Evolutionary conservation across 2,329 filamentous ascomycete genomes (phyloP).

Genomic region (Fusarium newnesense): DNA sequence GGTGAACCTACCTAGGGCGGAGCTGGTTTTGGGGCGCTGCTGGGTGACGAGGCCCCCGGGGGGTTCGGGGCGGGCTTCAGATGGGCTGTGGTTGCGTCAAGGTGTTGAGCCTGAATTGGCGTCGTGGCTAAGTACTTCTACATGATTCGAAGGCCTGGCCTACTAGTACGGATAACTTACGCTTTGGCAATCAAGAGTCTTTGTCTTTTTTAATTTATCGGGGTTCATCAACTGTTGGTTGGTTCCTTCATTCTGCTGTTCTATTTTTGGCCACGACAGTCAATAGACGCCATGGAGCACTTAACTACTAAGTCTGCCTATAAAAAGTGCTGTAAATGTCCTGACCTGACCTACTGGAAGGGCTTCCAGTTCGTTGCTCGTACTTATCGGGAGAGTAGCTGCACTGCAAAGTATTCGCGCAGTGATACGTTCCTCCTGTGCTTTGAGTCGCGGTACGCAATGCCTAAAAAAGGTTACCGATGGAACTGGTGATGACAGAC

Average conservation of each 20-base stretch:
- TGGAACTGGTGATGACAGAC: conserved; percentile 11
- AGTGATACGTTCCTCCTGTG: neutral
- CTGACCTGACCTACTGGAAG: neutral
- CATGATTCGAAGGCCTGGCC: neutral
- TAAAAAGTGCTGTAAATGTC: neutral
- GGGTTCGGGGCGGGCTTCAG: conserved; percentile 23
- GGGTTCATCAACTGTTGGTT: neutral
- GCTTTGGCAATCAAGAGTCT: neutral
- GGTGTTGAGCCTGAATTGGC: conserved; percentile 17
- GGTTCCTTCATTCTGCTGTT: neutral
- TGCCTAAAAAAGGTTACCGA: conserved; percentile 19
- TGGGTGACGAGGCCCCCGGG: conserved; percentile 45
- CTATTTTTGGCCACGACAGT: neutral
- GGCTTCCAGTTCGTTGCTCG: neutral
- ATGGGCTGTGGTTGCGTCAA: neutral
- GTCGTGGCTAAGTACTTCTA: conserved; percentile 12
- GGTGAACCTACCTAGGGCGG: conserved; percentile 11
- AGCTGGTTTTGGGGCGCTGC: conserved; percentile 35
- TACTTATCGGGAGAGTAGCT: neutral
- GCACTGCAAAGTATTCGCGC: neutral
- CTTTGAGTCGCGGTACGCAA: neutral
- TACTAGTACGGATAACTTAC: neutral
- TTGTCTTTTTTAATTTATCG: neutral
- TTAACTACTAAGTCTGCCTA: neutral
- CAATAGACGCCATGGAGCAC: neutral